Conservation (phyloP, 1,139 yeast genomes). For the Candida pseudocylindracea region DNA sequence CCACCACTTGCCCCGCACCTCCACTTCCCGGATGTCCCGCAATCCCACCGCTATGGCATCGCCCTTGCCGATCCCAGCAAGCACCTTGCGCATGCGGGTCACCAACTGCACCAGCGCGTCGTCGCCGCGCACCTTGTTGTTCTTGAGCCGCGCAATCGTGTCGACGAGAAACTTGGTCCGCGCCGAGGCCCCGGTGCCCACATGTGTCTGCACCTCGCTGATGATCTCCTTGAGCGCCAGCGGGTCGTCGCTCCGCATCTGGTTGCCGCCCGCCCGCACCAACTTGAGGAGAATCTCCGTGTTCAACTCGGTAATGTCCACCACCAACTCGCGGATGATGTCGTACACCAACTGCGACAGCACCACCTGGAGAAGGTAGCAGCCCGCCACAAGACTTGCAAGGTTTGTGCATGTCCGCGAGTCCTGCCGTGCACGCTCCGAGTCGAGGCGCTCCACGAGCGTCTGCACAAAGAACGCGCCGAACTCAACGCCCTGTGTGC, state of each 20-base stretch:
- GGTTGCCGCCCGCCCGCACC: conserved; percentile 58
- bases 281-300: conserved; percentile 61
- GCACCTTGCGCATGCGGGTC: conserved; percentile 46
- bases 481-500: conserved; percentile 67
- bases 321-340: conserved; percentile 32
- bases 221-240: conserved; percentile 66
- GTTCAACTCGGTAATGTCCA: conserved; percentile 39
- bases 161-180: conserved; percentile 74
- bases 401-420: conserved; percentile 44
- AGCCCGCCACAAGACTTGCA: conserved; percentile 50
- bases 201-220: conserved; percentile 20
- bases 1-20: conserved; percentile 94
- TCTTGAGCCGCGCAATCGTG: conserved; percentile 65
- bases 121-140: conserved; percentile 57
- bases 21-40: conserved; percentile 58
- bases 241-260: conserved; percentile 82
- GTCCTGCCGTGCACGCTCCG: conserved; percentile 10
- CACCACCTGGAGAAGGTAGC: conserved; percentile 57
- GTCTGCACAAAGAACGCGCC: conserved; percentile 77
- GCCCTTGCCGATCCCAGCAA: conserved; percentile 26
- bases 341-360: conserved; percentile 63
- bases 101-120: conserved; percentile 22
- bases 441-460: conserved; percentile 43
- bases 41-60: conserved; percentile 78
- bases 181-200: conserved; percentile 11